Base-by-base conservation (phyloP, 352 stramenopile genomes). In the Phytophthora europaea region DNA sequence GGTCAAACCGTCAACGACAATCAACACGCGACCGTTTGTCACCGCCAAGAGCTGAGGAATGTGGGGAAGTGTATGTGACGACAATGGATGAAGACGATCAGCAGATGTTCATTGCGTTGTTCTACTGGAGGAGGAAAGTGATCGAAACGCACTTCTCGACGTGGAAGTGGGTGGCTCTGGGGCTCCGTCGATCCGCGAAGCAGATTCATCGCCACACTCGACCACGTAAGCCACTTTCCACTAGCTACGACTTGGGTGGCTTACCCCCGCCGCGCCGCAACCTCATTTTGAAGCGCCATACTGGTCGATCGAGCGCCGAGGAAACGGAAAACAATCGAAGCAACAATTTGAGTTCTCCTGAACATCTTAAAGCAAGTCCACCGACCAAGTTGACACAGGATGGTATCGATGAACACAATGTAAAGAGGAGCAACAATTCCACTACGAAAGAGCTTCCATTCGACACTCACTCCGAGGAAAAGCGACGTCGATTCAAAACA, bases 121-220 rank as follows among this genome's bases (percentile, higher is more conserved):
- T 82, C 60, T 85, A 76, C 58, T 88, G 81, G 81, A 75, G 79
- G 31, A 72, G 65, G 20, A 83, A 84, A 36, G 65, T 80, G 36
- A 61, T 85, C n/a, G 67, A 77, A 61, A 40, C 64, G 16, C 65
- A 88, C 31, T 88, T 88, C 38, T 72, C 56, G 0, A 74, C 76
- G 12, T 88, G 81, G 81, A 88, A 84, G 40, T 75, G 69, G 55
- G 63, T 82, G 2, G 40, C 61, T 9, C 70, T 70, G n/a, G 58
- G 48, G 15, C 62, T 77, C 16, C 73, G 63, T 54, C 63, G 33
- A n/a, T 74, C 73, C 6, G 47, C 58, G 23, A 74, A 65, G 48
- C 53, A 73, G 16, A 45, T 70, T 26, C 62, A 65, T 61, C 60
- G 48, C 18, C 52, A 58, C 1, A 65, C 33, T 23, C 47, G 40